phyloP scores from a whole-genome alignment of 108 stramenopile species.

The Cylindrotheca closterium region DNA sequence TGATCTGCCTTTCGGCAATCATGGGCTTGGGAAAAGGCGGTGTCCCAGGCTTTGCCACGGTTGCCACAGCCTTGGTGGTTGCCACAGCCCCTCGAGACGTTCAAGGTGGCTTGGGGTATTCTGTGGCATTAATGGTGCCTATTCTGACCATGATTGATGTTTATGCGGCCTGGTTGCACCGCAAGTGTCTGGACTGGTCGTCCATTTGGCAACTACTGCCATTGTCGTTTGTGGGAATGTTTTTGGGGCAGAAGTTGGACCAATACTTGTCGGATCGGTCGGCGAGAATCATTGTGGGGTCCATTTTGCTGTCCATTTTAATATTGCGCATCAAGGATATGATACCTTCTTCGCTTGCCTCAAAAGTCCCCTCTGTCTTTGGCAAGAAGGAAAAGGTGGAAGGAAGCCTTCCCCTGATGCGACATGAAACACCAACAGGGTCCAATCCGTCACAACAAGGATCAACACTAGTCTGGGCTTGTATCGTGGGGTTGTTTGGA shows the following conservation, averaged over 20 bases:
- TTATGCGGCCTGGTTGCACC: constrained; percentile 41
- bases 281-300: constrained; percentile 45
- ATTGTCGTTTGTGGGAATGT: constrained; percentile 46
- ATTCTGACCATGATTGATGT: constrained; percentile 52
- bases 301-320: constrained; percentile 40
- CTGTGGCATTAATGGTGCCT: constrained; percentile 52
- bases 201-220: constrained; percentile 42
- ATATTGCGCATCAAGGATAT: neutral
- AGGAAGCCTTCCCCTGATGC: neutral
- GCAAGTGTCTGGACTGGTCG: constrained; percentile 27
- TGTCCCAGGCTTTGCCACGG: constrained; percentile 49
- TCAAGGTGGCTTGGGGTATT: constrained; percentile 37
- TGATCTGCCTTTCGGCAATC: constrained; percentile 38
- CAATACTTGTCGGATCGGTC: constrained; percentile 33
- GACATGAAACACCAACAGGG: neutral
- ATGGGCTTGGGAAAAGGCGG: constrained; percentile 57
- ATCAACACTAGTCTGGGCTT: constrained; percentile 33
- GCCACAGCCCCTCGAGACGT: constrained; percentile 39
- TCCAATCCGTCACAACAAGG: neutral
- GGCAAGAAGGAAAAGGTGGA: neutral
- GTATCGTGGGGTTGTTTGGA: constrained; percentile 44
- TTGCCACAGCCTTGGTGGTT: constrained; percentile 48
- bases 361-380: neutral
- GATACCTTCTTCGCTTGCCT: neutral
- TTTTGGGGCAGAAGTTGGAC: constrained; percentile 32